phyloP scores from a whole-genome alignment of 257 asterid genomes.

The Solanum raphanifolium region DNA sequence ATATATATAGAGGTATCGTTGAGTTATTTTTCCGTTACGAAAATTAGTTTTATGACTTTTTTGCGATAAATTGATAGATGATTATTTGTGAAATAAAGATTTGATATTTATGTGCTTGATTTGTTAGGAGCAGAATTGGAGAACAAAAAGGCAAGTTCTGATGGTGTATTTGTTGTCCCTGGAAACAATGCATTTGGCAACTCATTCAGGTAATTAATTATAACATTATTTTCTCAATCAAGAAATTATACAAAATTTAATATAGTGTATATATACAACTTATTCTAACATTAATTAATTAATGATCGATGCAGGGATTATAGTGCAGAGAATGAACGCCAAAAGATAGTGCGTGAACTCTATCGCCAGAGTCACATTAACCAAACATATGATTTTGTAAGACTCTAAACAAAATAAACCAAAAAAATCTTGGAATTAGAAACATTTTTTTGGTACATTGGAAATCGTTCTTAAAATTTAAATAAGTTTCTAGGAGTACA shows the following conservation, averaged over 20 bases:
- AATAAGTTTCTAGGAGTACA: too few species aligned
- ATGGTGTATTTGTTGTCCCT: conserved; percentile 16
- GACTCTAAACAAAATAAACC: background rate
- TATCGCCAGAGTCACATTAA: conserved; percentile 20
- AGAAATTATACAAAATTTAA: background rate
- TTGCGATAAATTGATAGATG: background rate
- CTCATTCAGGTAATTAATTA: conserved; percentile 18
- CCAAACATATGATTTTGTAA: conserved; percentile 25
- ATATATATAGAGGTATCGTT: background rate
- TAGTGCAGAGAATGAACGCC: conserved; percentile 9
- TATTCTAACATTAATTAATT: background rate
- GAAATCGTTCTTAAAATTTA: too few species aligned
- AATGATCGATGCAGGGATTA: conserved; percentile 17
- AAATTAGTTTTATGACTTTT: background rate
- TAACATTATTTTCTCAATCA: background rate
- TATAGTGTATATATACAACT: background rate
- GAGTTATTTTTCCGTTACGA: background rate
- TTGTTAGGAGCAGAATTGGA: background rate
- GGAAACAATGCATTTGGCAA: conserved; percentile 27
- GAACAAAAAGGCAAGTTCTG: background rate
- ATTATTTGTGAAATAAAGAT: background rate
- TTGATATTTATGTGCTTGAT: background rate
- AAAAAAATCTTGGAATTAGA: background rate
- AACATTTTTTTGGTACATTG: background rate
- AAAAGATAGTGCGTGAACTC: conserved; percentile 5